These are phyloP conservation scores for Yamadazyma diddensiae DNA, from an alignment of 1,139 yeast species.

Conservation along the genomic window DNA sequence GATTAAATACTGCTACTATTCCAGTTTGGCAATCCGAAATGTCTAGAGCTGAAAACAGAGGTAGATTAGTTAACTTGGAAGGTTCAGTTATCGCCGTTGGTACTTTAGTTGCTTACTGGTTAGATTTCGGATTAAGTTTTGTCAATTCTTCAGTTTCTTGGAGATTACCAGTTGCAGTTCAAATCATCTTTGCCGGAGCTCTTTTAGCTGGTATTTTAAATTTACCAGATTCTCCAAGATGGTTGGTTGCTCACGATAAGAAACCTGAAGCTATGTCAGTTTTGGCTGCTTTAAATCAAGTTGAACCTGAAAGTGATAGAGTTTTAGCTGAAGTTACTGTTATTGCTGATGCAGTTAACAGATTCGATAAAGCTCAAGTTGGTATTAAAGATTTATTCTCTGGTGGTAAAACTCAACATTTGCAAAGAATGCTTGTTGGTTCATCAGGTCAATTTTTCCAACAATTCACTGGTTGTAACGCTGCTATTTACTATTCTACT, in stretches of 20 bases:
- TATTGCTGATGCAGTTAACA: constrained; percentile 38
- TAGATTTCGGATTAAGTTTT: constrained; percentile 63
- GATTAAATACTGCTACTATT: constrained; percentile 32
- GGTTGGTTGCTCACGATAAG: constrained; percentile 48
- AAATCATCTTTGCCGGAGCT: constrained; percentile 19
- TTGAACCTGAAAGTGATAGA: constrained; percentile 39
- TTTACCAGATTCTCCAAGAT: constrained; percentile 27
- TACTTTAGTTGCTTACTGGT: constrained; percentile 25
- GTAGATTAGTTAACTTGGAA: constrained; percentile 63
- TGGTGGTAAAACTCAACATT: constrained; percentile 54
- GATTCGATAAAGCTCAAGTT: constrained; percentile 35
- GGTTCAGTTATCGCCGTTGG: constrained; percentile 63
- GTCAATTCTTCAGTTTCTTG: constrained; percentile 35
- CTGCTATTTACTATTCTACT: constrained; percentile 62
- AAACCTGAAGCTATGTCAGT: constrained; percentile 44
- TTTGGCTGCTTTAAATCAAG: constrained; percentile 36
- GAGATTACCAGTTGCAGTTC: constrained; percentile 27
- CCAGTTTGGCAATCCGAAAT: constrained; percentile 42
- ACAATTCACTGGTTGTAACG: constrained; percentile 59
- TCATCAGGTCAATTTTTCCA: constrained; percentile 50
- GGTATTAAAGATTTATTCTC: constrained; percentile 48
- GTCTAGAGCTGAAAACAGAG: constrained; percentile 29
- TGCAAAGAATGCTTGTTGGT: constrained; percentile 54
- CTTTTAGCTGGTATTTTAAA: constrained; percentile 16
- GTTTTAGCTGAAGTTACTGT: constrained; percentile 40